Conservation (phyloP, 2,329 filamentous ascomycete species). For the Sporothrix mexicana region DNA sequence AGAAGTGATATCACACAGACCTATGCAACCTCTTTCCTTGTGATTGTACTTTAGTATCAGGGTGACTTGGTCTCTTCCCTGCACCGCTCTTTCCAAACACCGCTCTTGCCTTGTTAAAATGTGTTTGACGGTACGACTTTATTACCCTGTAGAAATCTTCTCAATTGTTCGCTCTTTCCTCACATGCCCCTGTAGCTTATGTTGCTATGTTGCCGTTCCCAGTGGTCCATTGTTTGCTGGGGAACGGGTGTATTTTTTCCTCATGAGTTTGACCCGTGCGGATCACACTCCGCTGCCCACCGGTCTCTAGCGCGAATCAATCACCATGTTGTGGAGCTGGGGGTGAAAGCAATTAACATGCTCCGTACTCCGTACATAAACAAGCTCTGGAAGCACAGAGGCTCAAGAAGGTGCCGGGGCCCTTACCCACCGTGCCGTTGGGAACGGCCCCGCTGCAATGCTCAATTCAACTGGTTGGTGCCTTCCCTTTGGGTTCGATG, state of each 20-base stretch:
- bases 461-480: not conserved
- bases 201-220: no score
- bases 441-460: slow-evolving; percentile 20
- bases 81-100: no score
- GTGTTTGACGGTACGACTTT: no score
- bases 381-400: not conserved
- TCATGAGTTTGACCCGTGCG: slow-evolving; percentile 35
- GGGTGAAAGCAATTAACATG: not conserved
- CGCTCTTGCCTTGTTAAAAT: not conserved
- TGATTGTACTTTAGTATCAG: no score
- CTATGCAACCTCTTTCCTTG: not conserved
- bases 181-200: not conserved
- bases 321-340: slow-evolving; percentile 26
- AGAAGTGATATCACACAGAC: not conserved
- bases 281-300: slow-evolving; percentile 35
- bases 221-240: slow-evolving; percentile 3
- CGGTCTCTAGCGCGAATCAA: slow-evolving; percentile 35
- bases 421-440: slow-evolving; percentile 16
- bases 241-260: not conserved
- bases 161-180: not conserved
- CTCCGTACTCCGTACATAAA: no score
- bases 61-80: no score
- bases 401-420: not conserved
- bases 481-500: slow-evolving; percentile 19
- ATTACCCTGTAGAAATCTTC: not conserved